A percentile compares a stretch with the other conserved stretches of the same genome.
Conservation (phyloP, 2,329 filamentous ascomycete species). For the Fusarium decemcellulare region DNA sequence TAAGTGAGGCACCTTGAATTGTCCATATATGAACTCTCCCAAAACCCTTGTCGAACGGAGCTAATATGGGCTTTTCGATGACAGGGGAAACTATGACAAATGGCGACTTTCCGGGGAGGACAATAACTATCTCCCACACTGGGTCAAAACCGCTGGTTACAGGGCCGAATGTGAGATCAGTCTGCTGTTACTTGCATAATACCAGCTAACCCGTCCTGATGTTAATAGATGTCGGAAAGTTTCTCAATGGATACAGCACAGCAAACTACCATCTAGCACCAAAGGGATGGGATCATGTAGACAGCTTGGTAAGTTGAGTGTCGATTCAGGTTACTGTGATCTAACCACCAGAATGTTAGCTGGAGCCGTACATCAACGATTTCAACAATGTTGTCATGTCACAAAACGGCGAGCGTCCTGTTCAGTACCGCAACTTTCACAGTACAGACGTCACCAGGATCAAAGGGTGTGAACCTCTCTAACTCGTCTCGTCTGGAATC, state of each 20-base stretch:
- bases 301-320: constrained; percentile 13
- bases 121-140: constrained; percentile 30
- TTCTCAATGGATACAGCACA: constrained; percentile 29
- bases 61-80: not conserved
- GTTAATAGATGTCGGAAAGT: constrained; percentile 26
- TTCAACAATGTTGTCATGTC: constrained; percentile 20
- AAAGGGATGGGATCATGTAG: constrained; percentile 27
- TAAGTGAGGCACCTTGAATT: not conserved
- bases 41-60: not conserved
- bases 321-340: no score
- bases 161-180: constrained; percentile 15
- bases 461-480: constrained; percentile 14
- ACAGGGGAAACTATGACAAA: constrained; percentile 23
- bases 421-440: constrained; percentile 16
- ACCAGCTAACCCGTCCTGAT: not conserved
- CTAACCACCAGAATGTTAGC: not conserved
- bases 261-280: constrained; percentile 19
- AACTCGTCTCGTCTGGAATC: not conserved
- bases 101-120: constrained; percentile 16
- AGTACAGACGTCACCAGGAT: constrained; percentile 19
- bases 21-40: no score
- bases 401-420: constrained; percentile 12
- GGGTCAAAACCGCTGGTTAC: constrained; percentile 33
- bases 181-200: no score
- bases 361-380: constrained; percentile 11